These are phyloP conservation scores for Cetraspora pellucida DNA, from an alignment of 192 early-diverging fungal genomes.

Conservation along the genomic window DNA sequence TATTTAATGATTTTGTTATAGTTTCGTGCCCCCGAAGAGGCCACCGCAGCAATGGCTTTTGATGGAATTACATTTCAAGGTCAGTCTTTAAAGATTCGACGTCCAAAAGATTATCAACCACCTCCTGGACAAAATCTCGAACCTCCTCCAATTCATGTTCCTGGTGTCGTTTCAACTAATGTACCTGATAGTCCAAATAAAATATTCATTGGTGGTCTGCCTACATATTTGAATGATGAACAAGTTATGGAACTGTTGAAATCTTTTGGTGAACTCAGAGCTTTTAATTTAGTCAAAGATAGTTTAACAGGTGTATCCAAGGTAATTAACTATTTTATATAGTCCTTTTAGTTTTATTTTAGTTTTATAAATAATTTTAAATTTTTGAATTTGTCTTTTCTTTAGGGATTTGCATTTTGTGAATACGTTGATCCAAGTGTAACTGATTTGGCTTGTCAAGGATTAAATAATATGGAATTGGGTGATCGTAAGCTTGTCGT, in stretches of 20 bases:
- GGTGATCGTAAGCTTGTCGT: constrained; percentile 93
- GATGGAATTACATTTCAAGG: constrained; percentile 88
- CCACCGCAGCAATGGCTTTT: constrained; percentile 87
- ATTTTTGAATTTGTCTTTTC: background rate
- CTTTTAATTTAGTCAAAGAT: constrained; percentile 95
- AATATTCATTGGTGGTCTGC: constrained; percentile 93
- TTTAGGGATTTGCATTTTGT: constrained; percentile 93
- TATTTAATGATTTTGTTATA: constrained; percentile 35
- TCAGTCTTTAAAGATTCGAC: constrained; percentile 84
- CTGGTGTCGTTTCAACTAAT: constrained; percentile 83
- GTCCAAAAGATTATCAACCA: constrained; percentile 91
- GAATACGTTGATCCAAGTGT: constrained; percentile 88
- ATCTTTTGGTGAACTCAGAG: constrained; percentile 90
- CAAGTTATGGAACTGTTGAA: constrained; percentile 93
- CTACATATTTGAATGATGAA: constrained; percentile 84
- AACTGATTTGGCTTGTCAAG: constrained; percentile 93
- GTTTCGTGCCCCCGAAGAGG: constrained; percentile 88
- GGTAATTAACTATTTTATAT: no score
- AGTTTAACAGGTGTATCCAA: constrained; percentile 71
- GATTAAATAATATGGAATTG: constrained; percentile 93
- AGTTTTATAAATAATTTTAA: background rate
- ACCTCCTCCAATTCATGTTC: constrained; percentile 64
- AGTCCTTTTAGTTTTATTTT: background rate
- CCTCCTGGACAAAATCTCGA: constrained; percentile 54
- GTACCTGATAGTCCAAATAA: constrained; percentile 92